Percentiles rank a stretch among this genome's conserved stretches.
These are phyloP conservation scores for Arxiozyma heterogenica DNA, from an alignment of 1,139 yeast genomes.

Conservation along the genomic window DNA sequence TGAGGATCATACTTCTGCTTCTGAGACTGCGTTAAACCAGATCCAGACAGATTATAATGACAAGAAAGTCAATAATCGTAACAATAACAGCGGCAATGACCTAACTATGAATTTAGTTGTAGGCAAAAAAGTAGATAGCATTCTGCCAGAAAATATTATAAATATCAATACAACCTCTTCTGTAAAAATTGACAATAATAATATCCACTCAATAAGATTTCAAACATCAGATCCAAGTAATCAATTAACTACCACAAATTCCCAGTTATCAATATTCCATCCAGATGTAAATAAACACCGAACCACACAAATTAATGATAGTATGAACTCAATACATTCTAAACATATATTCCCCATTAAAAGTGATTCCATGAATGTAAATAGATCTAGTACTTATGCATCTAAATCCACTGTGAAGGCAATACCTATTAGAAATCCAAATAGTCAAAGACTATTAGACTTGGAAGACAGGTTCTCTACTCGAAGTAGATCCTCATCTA, in stretches of 20 bases:
- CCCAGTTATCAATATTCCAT: not conserved
- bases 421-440: slow-evolving; percentile 25
- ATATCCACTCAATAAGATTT: not conserved
- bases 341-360: slow-evolving; percentile 15
- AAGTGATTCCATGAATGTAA: slow-evolving; percentile 17
- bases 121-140: not conserved
- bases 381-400: slow-evolving; percentile 29
- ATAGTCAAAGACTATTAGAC: slow-evolving; percentile 3
- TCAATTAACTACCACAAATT: not conserved
- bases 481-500: slow-evolving; percentile 31
- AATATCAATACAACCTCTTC: not conserved
- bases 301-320: slow-evolving; percentile 1
- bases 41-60: not conserved
- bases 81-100: not conserved
- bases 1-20: not conserved
- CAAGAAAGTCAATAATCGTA: not conserved
- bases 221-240: not conserved
- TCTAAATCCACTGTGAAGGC: slow-evolving; percentile 30
- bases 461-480: slow-evolving; percentile 21
- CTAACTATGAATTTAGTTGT: not conserved
- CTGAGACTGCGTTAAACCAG: not conserved
- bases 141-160: not conserved
- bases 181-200: not conserved
- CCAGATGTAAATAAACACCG: not conserved
- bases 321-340: slow-evolving; percentile 11